Evolutionary conservation across 768 basidiomycete genomes (phyloP).

Genomic region (Gymnopilus dilepis): DNA sequence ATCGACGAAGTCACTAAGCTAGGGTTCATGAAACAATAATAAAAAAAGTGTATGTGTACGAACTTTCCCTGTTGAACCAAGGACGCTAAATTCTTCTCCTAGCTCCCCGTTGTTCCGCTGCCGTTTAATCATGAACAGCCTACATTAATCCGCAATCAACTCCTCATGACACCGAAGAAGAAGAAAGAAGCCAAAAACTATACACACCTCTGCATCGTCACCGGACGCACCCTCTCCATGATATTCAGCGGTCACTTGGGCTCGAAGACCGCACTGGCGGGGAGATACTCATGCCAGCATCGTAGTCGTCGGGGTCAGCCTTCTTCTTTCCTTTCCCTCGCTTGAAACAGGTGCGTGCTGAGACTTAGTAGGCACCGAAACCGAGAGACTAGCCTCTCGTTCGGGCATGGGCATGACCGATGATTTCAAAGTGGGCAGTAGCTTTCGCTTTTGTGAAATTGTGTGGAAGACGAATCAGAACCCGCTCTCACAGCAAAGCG

Average conservation of each 20-base stretch:
- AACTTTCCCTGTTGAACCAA: slow-evolving; percentile 85
- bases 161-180: neutral
- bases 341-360: too few species aligned
- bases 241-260: slow-evolving; percentile 56
- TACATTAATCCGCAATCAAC: slow-evolving; percentile 31
- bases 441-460: too few species aligned
- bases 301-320: neutral
- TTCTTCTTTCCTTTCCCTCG: slow-evolving; percentile 24
- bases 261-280: slow-evolving; percentile 52
- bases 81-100: slow-evolving; percentile 67
- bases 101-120: slow-evolving; percentile 53
- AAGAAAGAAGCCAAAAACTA: slow-evolving; percentile 7
- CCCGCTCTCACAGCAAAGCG: too few species aligned
- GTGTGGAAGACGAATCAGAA: too few species aligned
- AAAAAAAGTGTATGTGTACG: slow-evolving; percentile 17
- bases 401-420: too few species aligned
- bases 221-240: slow-evolving; percentile 55
- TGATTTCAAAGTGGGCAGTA: too few species aligned
- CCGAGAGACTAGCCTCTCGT: too few species aligned
- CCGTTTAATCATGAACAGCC: slow-evolving; percentile 81
- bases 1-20: too few species aligned
- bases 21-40: slow-evolving; percentile 6
- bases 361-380: too few species aligned
- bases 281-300: slow-evolving; percentile 4
- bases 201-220: slow-evolving; percentile 58